Evolutionary conservation across 495 filamentous ascomycete genomes (phyloP).

Genomic region (Penicillium daleae): DNA sequence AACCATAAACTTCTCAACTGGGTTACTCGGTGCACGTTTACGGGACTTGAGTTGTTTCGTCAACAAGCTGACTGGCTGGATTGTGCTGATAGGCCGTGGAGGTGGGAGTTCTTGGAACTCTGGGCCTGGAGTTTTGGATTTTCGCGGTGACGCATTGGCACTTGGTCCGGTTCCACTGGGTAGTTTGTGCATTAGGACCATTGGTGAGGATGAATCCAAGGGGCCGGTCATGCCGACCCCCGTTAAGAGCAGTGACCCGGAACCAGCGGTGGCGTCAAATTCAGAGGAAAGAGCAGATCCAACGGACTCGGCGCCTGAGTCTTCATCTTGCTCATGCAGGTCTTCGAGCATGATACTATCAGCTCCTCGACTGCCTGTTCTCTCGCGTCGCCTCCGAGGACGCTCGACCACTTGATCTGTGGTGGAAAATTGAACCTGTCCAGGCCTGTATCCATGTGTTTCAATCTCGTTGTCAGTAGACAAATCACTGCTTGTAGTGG

Average conservation of each 20-base stretch:
- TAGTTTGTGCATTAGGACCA: slow-evolving; percentile 49
- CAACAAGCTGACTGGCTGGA: slow-evolving; percentile 77
- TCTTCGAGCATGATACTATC: slow-evolving; percentile 40
- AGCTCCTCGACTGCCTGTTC: slow-evolving; percentile 57
- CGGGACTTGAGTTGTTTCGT: slow-evolving; percentile 75
- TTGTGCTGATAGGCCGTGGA: slow-evolving; percentile 83
- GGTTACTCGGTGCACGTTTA: slow-evolving; percentile 76
- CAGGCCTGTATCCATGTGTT: slow-evolving; percentile 64
- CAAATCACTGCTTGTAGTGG: slow-evolving; percentile 88
- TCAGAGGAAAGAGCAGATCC: slow-evolving; percentile 68
- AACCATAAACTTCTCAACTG: slow-evolving; percentile 83
- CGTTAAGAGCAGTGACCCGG: slow-evolving; percentile 58
- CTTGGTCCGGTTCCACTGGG: slow-evolving; percentile 41
- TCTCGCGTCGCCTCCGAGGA: slow-evolving; percentile 60
- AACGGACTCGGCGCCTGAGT: slow-evolving; percentile 66
- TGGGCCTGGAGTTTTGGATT: slow-evolving; percentile 60
- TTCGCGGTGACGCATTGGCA: slow-evolving; percentile 58
- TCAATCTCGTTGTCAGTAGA: slow-evolving; percentile 89
- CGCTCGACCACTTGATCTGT: slow-evolving; percentile 60
- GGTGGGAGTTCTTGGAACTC: slow-evolving; percentile 80
- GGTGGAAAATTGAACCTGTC: slow-evolving; percentile 56
- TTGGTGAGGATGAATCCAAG: slow-evolving; percentile 49
- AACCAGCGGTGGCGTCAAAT: slow-evolving; percentile 68
- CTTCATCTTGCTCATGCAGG: slow-evolving; percentile 58
- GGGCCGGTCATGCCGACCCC: slow-evolving; percentile 51